These are phyloP conservation scores for Cudoniella acicularis DNA, from an alignment of 495 filamentous ascomycete species.

Conservation along the genomic window DNA sequence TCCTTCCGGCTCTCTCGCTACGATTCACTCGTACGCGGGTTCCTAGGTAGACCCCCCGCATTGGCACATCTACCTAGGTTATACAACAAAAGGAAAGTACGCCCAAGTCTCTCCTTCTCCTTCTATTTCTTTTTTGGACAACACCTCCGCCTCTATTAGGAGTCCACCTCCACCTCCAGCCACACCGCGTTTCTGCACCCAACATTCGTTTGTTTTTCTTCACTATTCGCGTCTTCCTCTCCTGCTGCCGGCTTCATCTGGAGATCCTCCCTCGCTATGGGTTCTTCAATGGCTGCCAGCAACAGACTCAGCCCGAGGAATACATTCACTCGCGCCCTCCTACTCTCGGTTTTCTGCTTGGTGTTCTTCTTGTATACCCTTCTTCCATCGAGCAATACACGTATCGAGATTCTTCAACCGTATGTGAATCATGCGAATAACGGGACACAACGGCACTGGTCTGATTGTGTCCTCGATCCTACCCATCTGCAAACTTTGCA, in stretches of 20 bases:
- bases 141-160: no score
- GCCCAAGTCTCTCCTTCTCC: not conserved
- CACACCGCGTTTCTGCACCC: not conserved
- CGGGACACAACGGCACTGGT: not conserved
- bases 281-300: slow-evolving; percentile 14
- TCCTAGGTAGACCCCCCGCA: no score
- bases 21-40: no score
- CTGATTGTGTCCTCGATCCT: slow-evolving; percentile 41
- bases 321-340: slow-evolving; percentile 9
- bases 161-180: no score
- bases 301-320: slow-evolving; percentile 13
- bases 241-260: not conserved
- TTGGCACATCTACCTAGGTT: no score
- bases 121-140: not conserved
- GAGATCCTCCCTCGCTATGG: slow-evolving; percentile 21
- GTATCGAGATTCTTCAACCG: not conserved
- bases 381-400: not conserved
- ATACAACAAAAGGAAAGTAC: not conserved
- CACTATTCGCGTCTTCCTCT: not conserved
- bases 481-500: slow-evolving; percentile 37
- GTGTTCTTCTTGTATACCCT: slow-evolving; percentile 20
- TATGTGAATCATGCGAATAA: slow-evolving; percentile 6
- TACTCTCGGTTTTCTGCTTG: slow-evolving; percentile 16
- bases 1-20: no score
- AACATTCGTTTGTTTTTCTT: not conserved